Base-by-base conservation (phyloP, 176 grass and related monocot genomes). In the Echinochloa phyllopogon region DNA sequence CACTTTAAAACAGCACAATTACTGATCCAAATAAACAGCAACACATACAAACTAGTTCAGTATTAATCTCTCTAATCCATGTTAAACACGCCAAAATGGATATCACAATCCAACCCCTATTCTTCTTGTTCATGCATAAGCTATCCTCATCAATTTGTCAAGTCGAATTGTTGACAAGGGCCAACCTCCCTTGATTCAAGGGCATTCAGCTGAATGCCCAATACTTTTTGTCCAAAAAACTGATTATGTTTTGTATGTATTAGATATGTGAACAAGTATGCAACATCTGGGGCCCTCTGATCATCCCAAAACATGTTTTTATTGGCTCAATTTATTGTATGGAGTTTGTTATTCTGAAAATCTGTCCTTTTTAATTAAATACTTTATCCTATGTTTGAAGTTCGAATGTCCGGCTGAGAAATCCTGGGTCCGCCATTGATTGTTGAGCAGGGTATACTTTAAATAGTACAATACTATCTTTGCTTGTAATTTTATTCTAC, bases 41-140 rank as follows among this genome's bases (percentile, higher is more conserved):
- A 6, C 55, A 79, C 2, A 14, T 42, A 78, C 38, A 49, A 72
- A 60, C 57, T 60, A 60, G 53, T n/a, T 55, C n/a, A 72, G 57
- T 8, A 56, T 57, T 0, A 15, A 79, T 36, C 83, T 15, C 57
- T 48, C 7, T 14, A 44, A 29, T 77, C 52, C 49, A 4, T 40
- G 33, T 16, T 23, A 37, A 3, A 72, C 12, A 53, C 17, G 6
- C 38, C 50, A 67, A 81, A 8, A 65, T 42, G n/a, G 10, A 67
- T 57, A 67, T 16, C 45, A 84, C n/a, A 8, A 66, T 1, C 20
- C n/a, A 2, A 55, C 4, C 42, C 8, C 4, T 56, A 55, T 69
- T 70, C 43, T 39, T n/a, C 21, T 39, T 33, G 41, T 38, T 79
- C 33, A 86, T 9, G 16, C 18, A 79, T 40, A 47, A 17, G 56